phyloP scores from a whole-genome alignment of 306 rosid genomes.

The Crataegus laevigata region DNA sequence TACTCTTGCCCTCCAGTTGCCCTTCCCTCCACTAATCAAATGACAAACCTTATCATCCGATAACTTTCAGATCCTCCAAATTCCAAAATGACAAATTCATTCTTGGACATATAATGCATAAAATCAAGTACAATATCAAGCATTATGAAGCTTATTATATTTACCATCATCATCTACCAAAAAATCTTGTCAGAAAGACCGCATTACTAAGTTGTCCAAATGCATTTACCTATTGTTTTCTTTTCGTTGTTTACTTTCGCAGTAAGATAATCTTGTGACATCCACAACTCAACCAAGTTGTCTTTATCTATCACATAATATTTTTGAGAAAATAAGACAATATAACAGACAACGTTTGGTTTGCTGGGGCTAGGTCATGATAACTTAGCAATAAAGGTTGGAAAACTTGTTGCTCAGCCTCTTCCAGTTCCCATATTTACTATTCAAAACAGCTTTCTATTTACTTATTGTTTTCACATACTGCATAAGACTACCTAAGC shows the following conservation, averaged over 20 bases:
- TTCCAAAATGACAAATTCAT: background rate
- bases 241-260: background rate
- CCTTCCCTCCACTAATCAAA: too few species aligned
- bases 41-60: too few species aligned
- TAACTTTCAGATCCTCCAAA: too few species aligned
- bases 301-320: background rate
- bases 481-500: constrained; percentile 1
- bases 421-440: background rate
- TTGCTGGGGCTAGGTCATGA: background rate
- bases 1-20: too few species aligned
- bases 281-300: background rate
- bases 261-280: background rate
- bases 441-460: background rate
- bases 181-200: background rate
- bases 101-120: background rate
- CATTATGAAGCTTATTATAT: background rate
- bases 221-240: too few species aligned
- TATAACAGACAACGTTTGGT: background rate
- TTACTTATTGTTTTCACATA: background rate
- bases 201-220: background rate
- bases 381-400: background rate
- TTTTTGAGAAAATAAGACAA: background rate
- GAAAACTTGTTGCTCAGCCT: background rate
- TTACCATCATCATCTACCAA: too few species aligned
- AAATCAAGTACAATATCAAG: background rate